Evolutionary conservation across 1,284 basidiomycete genomes (phyloP).

Genomic region (Ceratobasidium sp.): DNA sequence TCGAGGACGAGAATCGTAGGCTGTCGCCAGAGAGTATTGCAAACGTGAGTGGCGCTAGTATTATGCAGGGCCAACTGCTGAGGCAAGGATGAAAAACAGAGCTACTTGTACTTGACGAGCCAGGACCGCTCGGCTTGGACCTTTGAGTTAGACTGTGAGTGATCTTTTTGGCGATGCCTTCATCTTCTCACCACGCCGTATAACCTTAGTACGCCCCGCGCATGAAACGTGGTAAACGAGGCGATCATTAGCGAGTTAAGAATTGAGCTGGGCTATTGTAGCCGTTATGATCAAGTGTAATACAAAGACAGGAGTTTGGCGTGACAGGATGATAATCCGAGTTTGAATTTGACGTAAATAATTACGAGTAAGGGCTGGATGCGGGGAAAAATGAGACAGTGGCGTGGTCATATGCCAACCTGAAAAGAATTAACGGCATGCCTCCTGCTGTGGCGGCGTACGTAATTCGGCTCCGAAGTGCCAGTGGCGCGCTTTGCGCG

Average conservation of each 20-base stretch:
- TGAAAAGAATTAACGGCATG: neutral
- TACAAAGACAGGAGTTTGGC: neutral
- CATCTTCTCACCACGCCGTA: conserved; percentile 38
- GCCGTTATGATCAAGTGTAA: neutral
- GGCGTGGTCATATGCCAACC: neutral
- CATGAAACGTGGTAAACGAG: conserved; percentile 57
- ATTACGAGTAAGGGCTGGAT: neutral
- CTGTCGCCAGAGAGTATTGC: conserved; percentile 72
- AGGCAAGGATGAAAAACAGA: conserved; percentile 49
- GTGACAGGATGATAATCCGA: neutral
- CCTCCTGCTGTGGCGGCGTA: neutral
- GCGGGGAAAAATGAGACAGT: too few species aligned
- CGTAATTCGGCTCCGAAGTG: neutral
- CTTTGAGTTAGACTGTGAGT: conserved; percentile 73
- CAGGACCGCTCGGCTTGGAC: conserved; percentile 70
- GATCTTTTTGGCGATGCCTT: neutral
- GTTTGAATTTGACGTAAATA: neutral
- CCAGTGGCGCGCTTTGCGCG: neutral
- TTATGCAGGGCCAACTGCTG: neutral
- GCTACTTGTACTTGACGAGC: conserved; percentile 63
- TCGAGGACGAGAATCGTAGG: conserved; percentile 56
- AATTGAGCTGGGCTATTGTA: neutral
- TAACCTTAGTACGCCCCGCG: conserved; percentile 51
- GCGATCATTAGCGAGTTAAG: too few species aligned
- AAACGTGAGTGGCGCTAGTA: conserved; percentile 51